Percentiles rank a stretch among this genome's conserved stretches.
Conservation (phyloP, 768 basidiomycete genomes). For the Russula compacta region DNA sequence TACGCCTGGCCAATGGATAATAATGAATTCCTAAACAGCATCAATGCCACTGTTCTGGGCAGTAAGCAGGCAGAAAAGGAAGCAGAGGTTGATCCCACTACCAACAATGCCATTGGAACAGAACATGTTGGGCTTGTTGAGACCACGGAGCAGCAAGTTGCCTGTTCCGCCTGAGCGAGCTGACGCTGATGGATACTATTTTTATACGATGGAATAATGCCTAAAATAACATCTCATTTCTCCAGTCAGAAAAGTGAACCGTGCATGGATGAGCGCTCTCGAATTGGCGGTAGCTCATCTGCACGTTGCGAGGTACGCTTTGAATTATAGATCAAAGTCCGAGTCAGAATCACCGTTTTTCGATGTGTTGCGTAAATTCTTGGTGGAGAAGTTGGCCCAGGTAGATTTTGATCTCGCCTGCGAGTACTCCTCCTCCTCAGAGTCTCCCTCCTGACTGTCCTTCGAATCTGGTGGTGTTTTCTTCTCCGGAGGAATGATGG, state of each 20-base stretch:
- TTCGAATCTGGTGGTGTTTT: conserved; percentile 26
- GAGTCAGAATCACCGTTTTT: conserved; percentile 66
- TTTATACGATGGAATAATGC: not conserved
- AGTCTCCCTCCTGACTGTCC: conserved; percentile 35
- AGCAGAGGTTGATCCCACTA: conserved; percentile 19
- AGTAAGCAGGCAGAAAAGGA: conserved; percentile 47
- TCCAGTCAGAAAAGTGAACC: not conserved
- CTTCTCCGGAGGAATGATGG: conserved; percentile 46
- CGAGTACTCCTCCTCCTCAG: conserved; percentile 42
- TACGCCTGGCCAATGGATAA: not conserved
- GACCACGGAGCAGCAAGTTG: conserved; percentile 23
- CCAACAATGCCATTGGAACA: conserved; percentile 22
- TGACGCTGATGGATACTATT: conserved; percentile 17
- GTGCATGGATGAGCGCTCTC: not conserved
- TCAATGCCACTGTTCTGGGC: conserved; percentile 69
- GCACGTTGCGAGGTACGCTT: not conserved
- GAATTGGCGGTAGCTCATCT: not conserved
- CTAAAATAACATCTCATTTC: not conserved
- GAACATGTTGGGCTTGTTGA: conserved; percentile 23
- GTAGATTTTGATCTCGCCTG: conserved; percentile 49
- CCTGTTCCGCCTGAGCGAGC: not conserved
- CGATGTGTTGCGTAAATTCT: conserved; percentile 43
- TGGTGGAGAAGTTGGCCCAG: conserved; percentile 42
- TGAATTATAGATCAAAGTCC: conserved; percentile 48
- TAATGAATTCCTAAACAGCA: conserved; percentile 31